These are phyloP conservation scores for Fusarium nygamai DNA, from an alignment of 2,329 filamentous ascomycete species.

Conservation along the genomic window DNA sequence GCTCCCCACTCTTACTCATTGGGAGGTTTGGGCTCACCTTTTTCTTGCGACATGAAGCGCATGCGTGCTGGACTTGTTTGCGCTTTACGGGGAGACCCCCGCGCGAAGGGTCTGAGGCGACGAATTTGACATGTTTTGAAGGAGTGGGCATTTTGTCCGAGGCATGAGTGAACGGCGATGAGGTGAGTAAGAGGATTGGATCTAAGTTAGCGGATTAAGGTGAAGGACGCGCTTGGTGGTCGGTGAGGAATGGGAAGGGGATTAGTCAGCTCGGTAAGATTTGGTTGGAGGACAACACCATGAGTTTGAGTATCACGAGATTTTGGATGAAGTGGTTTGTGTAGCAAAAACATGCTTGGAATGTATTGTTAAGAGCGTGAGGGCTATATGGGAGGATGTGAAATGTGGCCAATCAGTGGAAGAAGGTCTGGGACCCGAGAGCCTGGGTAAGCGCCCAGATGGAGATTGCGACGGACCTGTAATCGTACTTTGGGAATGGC, in stretches of 20 bases:
- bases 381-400: accelerated
- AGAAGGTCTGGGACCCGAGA: neutral
- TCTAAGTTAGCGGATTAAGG: neutral
- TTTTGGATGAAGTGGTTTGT: neutral
- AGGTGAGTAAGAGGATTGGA: neutral
- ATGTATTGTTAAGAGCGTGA: too few species aligned
- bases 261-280: constrained; percentile 33
- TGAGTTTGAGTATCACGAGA: neutral
- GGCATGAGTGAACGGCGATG: too few species aligned
- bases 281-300: neutral
- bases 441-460: neutral
- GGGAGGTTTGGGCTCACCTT: constrained; percentile 53
- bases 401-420: neutral
- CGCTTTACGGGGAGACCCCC: constrained; percentile 66
- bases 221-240: constrained; percentile 6
- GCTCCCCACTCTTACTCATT: neutral
- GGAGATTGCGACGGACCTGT: neutral
- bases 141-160: constrained; percentile 36
- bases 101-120: constrained; percentile 61
- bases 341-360: accelerated
- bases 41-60: constrained; percentile 62
- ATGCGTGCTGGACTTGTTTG: constrained; percentile 69
- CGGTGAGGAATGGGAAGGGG: constrained; percentile 12
- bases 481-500: neutral
- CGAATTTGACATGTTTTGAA: constrained; percentile 61